Base-by-base conservation (phyloP, 2,329 filamentous ascomycete genomes). In the Diaporthe sp. region DNA sequence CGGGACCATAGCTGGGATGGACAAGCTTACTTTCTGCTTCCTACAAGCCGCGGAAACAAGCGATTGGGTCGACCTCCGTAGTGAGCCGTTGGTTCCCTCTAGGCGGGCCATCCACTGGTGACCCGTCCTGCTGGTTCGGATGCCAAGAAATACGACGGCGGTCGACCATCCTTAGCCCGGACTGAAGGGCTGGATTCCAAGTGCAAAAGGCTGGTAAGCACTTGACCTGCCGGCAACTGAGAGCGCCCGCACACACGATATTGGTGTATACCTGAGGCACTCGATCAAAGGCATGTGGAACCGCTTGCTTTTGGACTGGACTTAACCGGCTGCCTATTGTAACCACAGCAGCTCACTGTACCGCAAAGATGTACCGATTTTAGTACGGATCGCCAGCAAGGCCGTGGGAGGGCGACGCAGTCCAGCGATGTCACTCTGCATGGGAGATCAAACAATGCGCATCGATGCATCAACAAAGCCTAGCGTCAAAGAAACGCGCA, bases 101-200 rank as follows among this genome's bases (percentile, higher is more conserved):
- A 47, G 58, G 70, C 66, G 50, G 64, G 71, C 55, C 55, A 40
- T 28, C 50, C 50, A 55, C 67, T 75, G 73, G 71, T 55, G 74
- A 74, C 52, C 74, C 74, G 73, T 60, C 42, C 71, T 64, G 69
- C 58, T 74, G 74, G 74, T 71, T 69, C 67, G 50, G 74, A 55
- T 67, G 67, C 73, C 73, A 75, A 71, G 66, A 61, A 28, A 28
- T 38, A 6, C 33, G 33, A n/a, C 52, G 58, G 45, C 25, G 25
- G 35, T 54, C 19, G 45, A 45, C 47, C 70, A 42, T 25, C 28
- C 30, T 25, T 64, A 54, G 57, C 9, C 70, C 15, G 30, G 40
- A 54, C 45, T 40, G 64, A 68, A 68, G 47, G 64, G 64, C 64
- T 68, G 45, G 47, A 54, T 54, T 40, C 13, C 33, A 54, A 54